A percentile compares a stretch with the other conserved stretches of the same genome.
Conservation (phyloP, 2,329 filamentous ascomycete genomes). For the Cercospora sesami region DNA sequence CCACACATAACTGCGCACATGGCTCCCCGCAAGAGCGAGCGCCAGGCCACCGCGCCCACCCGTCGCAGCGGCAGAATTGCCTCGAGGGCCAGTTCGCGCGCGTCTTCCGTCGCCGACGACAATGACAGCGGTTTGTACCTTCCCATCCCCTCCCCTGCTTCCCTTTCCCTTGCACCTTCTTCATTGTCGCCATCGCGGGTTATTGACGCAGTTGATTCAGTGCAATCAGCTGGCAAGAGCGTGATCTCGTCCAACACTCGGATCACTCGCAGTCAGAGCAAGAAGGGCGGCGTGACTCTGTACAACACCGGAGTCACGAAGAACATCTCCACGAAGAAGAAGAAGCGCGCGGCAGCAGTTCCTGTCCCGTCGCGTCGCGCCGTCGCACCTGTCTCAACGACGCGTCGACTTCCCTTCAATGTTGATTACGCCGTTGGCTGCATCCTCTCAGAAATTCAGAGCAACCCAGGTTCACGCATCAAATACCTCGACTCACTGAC, state of each 20-base stretch:
- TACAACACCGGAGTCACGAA: constrained; percentile 7
- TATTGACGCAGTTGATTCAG: constrained; percentile 7
- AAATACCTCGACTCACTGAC: constrained; percentile 21
- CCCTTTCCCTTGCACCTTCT: not conserved
- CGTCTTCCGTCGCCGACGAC: constrained; percentile 15
- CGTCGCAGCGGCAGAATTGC: constrained; percentile 21
- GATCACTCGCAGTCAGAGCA: not conserved
- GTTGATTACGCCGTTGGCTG: constrained; percentile 10
- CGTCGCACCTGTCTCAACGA: constrained; percentile 2
- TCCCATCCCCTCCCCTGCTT: not conserved
- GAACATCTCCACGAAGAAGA: not conserved
- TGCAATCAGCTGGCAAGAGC: constrained; percentile 5
- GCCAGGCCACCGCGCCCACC: constrained; percentile 5
- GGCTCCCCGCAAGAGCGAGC: constrained; percentile 5
- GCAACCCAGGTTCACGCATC: constrained; percentile 7
- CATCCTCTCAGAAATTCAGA: constrained; percentile 8
- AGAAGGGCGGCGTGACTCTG: not conserved
- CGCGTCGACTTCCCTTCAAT: constrained; percentile 4
- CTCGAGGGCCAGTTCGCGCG: constrained; percentile 15
- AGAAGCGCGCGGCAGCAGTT: not conserved
- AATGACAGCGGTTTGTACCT: constrained; percentile 16
- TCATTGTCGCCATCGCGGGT: not conserved
- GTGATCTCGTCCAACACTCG: constrained; percentile 1
- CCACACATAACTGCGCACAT: not conserved
- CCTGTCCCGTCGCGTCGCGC: not conserved